Percentiles rank a stretch among this genome's conserved stretches.
Conservation (phyloP, 2,329 filamentous ascomycete species). For the Aphanoascus verrucosus region DNA sequence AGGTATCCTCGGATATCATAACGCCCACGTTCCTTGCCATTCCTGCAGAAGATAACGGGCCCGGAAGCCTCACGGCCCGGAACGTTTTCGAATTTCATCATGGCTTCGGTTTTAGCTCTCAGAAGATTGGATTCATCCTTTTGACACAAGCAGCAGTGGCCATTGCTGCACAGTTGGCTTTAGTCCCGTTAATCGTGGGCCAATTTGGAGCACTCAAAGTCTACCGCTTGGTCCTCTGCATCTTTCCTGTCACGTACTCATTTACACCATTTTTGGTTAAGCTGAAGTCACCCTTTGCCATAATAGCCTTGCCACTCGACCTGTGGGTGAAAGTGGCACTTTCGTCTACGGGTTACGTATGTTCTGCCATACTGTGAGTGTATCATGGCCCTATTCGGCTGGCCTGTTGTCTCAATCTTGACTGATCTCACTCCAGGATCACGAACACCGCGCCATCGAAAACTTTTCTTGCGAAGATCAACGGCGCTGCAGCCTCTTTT, state of each 20-base stretch:
- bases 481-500: constrained; percentile 80
- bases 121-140: constrained; percentile 8
- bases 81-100: background rate
- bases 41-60: background rate
- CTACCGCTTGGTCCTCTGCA: constrained; percentile 1
- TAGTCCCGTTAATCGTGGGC: constrained; percentile 5
- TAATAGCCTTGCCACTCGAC: background rate
- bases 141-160: constrained; percentile 10
- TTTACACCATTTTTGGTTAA: constrained; percentile 1
- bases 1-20: constrained; percentile 11
- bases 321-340: constrained; percentile 2
- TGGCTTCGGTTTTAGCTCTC: constrained; percentile 10
- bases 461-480: constrained; percentile 77
- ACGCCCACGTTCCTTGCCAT: constrained; percentile 9
- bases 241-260: constrained; percentile 1
- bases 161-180: constrained; percentile 3
- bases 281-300: background rate
- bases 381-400: background rate
- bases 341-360: constrained; percentile 2
- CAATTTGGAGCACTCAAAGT: constrained; percentile 5
- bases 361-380: constrained; percentile 7
- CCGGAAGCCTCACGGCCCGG: background rate
- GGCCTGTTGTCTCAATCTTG: background rate
- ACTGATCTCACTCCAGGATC: constrained; percentile 28
- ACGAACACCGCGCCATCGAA: constrained; percentile 77